Base-by-base conservation (phyloP, 371 early-diverging fungal species). In the Conidiobolus incongruus region DNA sequence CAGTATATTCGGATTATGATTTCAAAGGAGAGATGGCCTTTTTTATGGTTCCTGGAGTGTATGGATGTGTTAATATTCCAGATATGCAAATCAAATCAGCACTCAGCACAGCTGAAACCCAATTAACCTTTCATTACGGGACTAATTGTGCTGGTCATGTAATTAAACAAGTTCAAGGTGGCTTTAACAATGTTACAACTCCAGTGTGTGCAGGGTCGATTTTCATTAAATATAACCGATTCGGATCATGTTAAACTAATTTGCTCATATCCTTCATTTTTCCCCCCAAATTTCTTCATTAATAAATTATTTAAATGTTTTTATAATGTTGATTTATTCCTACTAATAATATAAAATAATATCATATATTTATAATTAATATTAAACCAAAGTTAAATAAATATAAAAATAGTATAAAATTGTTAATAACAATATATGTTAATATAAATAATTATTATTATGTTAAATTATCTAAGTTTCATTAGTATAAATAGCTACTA, bases 161-260 rank as follows among this genome's bases (percentile, higher is more conserved):
- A 12, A 13, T 40, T 15, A 1, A 2, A 3, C 29, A 40, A 12
- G 10, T 29, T 4, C 28, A 30, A 24, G 31, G 29, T 30, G 31
- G 31, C 4, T 21, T 10, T 28, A 1, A 4, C 10, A 15, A 30
- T 24, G 12, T 40, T 7, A 20, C 23, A 4, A 4, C 40, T 40
- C 3, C 4, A 13, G 40, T 24, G 3, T 40, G 40, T 29, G 17
- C 40, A 23, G 31, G 31, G 4, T 28, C 28, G n/a, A 16, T 40
- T 17, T 28, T 40, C 20, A 23, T 40, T 29, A 40, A 23, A 16
- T 13, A 6, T 8, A 13, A 28, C 7, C 40, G 40, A 2, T 29
- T 28, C 8, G 40, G 40, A 4, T 40, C 40, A 12, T 40, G 40
- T 40, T 40, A 40, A n/a, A n/a, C n/a, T n/a, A n/a, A n/a, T n/a